These are phyloP conservation scores for Penicillium sp. DNA, from an alignment of 2,329 filamentous ascomycete species.

Conservation along the genomic window DNA sequence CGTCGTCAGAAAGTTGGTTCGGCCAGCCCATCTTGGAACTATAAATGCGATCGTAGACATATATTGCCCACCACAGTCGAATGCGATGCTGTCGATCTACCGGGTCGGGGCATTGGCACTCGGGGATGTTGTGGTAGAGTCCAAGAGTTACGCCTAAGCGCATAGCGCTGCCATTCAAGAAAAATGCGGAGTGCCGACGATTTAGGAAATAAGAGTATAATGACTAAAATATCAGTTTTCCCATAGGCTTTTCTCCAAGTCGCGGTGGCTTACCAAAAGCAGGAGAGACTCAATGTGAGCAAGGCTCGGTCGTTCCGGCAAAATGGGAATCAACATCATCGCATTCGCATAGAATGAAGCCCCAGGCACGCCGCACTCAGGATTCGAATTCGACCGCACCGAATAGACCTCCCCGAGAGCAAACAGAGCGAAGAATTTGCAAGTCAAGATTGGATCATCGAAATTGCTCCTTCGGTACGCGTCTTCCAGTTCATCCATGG, in stretches of 20 bases:
- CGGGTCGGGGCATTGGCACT: conserved; percentile 24
- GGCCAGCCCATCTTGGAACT: conserved; percentile 49
- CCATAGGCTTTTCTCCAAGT: neutral
- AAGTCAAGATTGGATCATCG: conserved; percentile 34
- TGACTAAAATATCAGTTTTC: conserved; percentile 11
- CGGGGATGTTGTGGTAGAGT: conserved; percentile 39
- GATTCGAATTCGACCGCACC: conserved; percentile 24
- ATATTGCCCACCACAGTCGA: conserved; percentile 35
- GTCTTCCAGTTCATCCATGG: conserved; percentile 37
- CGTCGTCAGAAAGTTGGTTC: conserved; percentile 48
- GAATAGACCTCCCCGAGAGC: conserved; percentile 44
- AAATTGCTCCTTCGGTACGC: conserved; percentile 26
- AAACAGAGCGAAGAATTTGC: conserved; percentile 46
- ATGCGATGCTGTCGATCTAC: conserved; percentile 36
- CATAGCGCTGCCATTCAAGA: conserved; percentile 37
- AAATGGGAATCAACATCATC: conserved; percentile 37
- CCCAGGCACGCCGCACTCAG: conserved; percentile 35
- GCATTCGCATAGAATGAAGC: conserved; percentile 41
- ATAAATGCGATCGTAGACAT: conserved; percentile 43
- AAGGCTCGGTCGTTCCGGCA: conserved; percentile 43
- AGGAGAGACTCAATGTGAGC: conserved; percentile 43
- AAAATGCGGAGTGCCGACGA: conserved; percentile 28
- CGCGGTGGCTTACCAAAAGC: conserved; percentile 28
- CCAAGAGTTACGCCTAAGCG: conserved; percentile 42
- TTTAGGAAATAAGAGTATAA: conserved; percentile 32